Evolutionary conservation across 2,329 filamentous ascomycete genomes (phyloP).

Genomic region (Chaetomiaceae sp.): DNA sequence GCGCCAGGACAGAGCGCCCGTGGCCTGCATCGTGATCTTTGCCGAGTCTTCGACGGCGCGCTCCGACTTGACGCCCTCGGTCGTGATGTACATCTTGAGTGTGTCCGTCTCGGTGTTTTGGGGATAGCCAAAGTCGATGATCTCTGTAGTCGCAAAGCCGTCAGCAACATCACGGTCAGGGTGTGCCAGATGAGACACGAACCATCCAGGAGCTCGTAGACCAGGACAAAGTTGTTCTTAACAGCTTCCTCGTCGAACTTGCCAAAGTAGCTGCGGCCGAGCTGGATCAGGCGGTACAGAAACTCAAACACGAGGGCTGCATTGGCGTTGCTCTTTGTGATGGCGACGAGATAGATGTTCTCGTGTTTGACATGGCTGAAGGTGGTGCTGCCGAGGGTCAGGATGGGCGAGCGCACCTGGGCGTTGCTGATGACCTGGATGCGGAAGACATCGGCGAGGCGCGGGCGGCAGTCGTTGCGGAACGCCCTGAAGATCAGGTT

Average conservation of each 20-base stretch:
- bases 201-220: conserved; percentile 96
- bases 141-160: conserved; percentile 56
- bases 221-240: conserved; percentile 99
- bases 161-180: conserved; percentile 12
- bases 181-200: conserved; percentile 25
- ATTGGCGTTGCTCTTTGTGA: conserved; percentile 99
- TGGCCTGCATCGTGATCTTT: conserved; percentile 99
- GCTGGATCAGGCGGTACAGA: conserved; percentile 80
- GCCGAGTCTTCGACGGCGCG: conserved; percentile 83
- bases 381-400: conserved; percentile 94
- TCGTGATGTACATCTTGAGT: conserved; percentile 99
- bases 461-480: conserved; percentile 94
- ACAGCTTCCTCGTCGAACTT: conserved; percentile 99
- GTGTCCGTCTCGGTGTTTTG: conserved; percentile 99
- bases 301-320: conserved; percentile 97
- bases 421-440: conserved; percentile 99
- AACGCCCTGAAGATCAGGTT: conserved; percentile 99
- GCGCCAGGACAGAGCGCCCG: conserved; percentile 92
- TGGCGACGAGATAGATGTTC: conserved; percentile 95
- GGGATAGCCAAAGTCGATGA: conserved; percentile 97
- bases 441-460: conserved; percentile 96
- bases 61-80: conserved; percentile 94
- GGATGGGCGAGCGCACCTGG: conserved; percentile 92
- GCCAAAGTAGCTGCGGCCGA: conserved; percentile 94
- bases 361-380: conserved; percentile 99